These are phyloP conservation scores for Ophiostoma angusticollis DNA, from an alignment of 2,329 filamentous ascomycete species.

Conservation along the genomic window DNA sequence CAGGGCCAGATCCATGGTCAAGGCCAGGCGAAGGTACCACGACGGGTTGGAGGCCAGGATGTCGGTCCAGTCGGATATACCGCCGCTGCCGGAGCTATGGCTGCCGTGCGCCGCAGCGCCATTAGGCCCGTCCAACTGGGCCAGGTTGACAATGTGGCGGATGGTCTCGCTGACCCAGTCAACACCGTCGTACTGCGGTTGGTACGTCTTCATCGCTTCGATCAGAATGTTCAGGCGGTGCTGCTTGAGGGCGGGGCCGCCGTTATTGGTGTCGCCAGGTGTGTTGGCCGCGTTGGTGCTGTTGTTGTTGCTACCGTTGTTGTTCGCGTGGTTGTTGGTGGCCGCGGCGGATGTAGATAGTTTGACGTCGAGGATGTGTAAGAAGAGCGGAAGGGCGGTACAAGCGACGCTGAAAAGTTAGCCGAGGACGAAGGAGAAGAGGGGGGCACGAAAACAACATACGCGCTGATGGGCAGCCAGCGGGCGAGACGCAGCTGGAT, in stretches of 20 bases:
- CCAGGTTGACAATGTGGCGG: constrained; percentile 13
- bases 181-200: constrained; percentile 14
- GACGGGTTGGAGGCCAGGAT: constrained; percentile 12
- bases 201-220: constrained; percentile 15
- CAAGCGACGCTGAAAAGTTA: constrained; percentile 9
- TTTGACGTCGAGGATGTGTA: constrained; percentile 14
- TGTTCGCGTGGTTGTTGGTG: not conserved
- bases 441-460: no score
- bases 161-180: constrained; percentile 14
- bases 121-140: constrained; percentile 11
- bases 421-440: not conserved
- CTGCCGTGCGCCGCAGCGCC: not conserved
- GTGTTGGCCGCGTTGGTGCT: not conserved
- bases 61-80: constrained; percentile 12
- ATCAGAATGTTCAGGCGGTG: constrained; percentile 20
- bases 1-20: constrained; percentile 14
- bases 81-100: not conserved
- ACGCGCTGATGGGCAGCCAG: constrained; percentile 14
- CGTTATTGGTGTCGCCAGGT: not conserved
- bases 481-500: constrained; percentile 13
- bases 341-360: constrained; percentile 4
- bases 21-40: constrained; percentile 13
- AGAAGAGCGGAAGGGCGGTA: constrained; percentile 12
- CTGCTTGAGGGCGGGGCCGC: constrained; percentile 25
- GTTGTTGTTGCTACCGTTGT: no score